Evolutionary conservation across 345 rosid species (phyloP), one percentile per base, ranked within the genome.

Genomic region (Gossypium bickii): DNA sequence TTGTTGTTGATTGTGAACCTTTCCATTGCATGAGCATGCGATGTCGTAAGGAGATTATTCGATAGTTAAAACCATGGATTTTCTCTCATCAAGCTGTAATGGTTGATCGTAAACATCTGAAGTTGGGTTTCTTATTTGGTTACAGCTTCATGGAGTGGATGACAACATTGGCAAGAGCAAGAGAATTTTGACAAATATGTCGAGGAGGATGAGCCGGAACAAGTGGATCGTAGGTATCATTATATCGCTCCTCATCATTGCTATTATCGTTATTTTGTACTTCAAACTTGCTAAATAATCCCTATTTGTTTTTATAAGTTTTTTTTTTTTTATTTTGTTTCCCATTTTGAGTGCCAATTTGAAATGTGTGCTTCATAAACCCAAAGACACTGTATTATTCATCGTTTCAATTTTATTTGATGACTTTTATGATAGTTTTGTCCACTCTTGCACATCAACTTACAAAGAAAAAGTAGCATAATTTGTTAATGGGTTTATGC

Each of bases 141-240:
- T 51, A 76, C 87, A 96, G 98, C 90, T 92, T 68, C 88, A 90
- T 69, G 99, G 98, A 75, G 99, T 96, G 75, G 97, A 92, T 56
- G 93, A 88, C 74, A 93, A 90, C 80, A 34, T 93, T 2, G 92
- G 95, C 60, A 92, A 86, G 86, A 96, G 98, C 78, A 96, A 92
- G 93, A 90, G 77, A 83, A 83, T 92, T 71, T 77, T 95, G 89
- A 84, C 89, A 38, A 70, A 70, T 78, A 91, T 93, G 80, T 75
- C 97, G 7, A 88, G 90, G 86, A 90, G 97, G 82, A 89, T 93
- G 93, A 85, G 76, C 85, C 84, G 80, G 84, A 95, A 93, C 94
- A 95, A 93, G 77, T 95, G 94, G 92, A 91, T 87, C 52, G 79
- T 92, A 11, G 89, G 94, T 67, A 73, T 75, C 63, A 76, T 93